phyloP scores from a whole-genome alignment of 179 eudicot species.

The Spergularia azorica region DNA sequence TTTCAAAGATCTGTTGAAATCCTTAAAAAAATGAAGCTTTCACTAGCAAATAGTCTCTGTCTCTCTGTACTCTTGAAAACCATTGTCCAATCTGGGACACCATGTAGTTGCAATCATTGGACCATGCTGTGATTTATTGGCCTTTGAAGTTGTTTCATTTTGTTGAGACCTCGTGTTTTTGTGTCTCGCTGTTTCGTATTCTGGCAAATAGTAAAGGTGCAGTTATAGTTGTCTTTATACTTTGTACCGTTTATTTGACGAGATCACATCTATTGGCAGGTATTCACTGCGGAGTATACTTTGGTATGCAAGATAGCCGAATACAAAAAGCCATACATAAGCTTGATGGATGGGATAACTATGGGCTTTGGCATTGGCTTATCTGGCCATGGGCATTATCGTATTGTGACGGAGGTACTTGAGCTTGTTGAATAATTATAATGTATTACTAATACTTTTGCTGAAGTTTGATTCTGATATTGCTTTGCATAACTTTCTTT shows the following conservation, averaged over 20 bases:
- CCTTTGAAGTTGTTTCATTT: background rate
- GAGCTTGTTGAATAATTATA: background rate
- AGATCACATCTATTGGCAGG: conserved; percentile 40
- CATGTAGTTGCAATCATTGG: background rate
- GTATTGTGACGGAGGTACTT: conserved; percentile 86
- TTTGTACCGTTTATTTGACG: background rate
- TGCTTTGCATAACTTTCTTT: conserved; percentile 12
- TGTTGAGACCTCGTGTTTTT: background rate
- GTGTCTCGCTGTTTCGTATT: background rate
- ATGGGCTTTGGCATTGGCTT: conserved; percentile 99
- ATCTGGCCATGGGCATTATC: conserved; percentile 93
- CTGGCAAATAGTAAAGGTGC: background rate
- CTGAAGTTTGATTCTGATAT: conserved; percentile 1
- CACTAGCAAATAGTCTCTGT: too few relatives aligned
- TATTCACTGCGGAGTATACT: conserved; percentile 86
- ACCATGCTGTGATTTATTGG: background rate
- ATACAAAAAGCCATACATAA: conserved; percentile 85
- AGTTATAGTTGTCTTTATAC: background rate
- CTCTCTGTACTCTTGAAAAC: too few relatives aligned
- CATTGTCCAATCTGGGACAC: background rate
- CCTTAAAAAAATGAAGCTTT: too few relatives aligned
- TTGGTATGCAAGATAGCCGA: conserved; percentile 83
- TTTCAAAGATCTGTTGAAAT: too few relatives aligned
- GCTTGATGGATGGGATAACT: conserved; percentile 95
- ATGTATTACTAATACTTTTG: background rate